Percentiles rank a stretch among this genome's conserved stretches.
phyloP scores from a whole-genome alignment of 2,329 filamentous ascomycete genomes.

The Endothia cerciana region DNA sequence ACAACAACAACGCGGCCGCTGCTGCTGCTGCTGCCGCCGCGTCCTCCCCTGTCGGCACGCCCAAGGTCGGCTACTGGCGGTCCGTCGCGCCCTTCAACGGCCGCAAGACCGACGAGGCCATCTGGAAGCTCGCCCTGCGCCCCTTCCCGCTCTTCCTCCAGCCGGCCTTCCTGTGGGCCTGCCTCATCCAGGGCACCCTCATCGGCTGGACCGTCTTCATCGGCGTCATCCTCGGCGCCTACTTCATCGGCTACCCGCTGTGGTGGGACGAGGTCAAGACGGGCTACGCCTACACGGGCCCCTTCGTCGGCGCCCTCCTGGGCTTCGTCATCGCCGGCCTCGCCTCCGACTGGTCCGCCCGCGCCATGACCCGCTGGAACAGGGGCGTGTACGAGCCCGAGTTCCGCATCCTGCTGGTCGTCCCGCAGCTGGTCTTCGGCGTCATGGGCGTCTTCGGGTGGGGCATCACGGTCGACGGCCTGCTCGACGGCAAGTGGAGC shows the following conservation, averaged over 20 bases:
- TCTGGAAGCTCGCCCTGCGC: slow-evolving; percentile 66
- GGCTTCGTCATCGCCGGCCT: slow-evolving; percentile 78
- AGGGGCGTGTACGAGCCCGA: slow-evolving; percentile 87
- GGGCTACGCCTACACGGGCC: slow-evolving; percentile 85
- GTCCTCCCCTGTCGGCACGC: slow-evolving; percentile 38
- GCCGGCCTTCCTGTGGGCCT: slow-evolving; percentile 80
- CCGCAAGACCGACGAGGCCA: slow-evolving; percentile 77
- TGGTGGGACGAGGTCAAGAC: slow-evolving; percentile 82
- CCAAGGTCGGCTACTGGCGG: slow-evolving; percentile 61
- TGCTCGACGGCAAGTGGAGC: slow-evolving; percentile 59
- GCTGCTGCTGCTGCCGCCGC: slow-evolving; percentile 42
- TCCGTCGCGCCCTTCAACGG: slow-evolving; percentile 76
- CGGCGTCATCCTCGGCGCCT: slow-evolving; percentile 77
- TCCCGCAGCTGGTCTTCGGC: slow-evolving; percentile 80
- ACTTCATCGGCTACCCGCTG: slow-evolving; percentile 79
- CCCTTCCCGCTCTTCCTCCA: slow-evolving; percentile 84
- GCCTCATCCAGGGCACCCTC: slow-evolving; percentile 81
- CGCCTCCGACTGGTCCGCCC: slow-evolving; percentile 74
- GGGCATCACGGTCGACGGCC: slow-evolving; percentile 70
- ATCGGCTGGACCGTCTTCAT: slow-evolving; percentile 98
- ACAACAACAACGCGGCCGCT: too few species aligned
- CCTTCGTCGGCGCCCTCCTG: slow-evolving; percentile 80
- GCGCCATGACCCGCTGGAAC: slow-evolving; percentile 73
- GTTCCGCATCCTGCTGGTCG: slow-evolving; percentile 80
- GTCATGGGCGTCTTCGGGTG: slow-evolving; percentile 84